phyloP scores from a whole-genome alignment of 495 filamentous ascomycete genomes.

The Entonaema liquescens region DNA sequence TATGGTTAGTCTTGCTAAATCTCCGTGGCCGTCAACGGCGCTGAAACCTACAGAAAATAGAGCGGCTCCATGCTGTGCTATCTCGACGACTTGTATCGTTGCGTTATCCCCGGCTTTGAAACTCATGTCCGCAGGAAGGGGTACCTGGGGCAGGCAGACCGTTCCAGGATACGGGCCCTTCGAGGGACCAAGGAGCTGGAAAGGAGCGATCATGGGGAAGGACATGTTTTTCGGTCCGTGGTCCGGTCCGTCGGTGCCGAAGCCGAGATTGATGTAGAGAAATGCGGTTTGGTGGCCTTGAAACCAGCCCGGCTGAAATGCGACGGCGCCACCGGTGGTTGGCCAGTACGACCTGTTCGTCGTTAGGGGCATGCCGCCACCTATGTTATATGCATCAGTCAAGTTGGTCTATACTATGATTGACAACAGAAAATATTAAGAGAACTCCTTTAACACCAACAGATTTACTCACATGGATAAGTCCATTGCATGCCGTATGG shows the following conservation, averaged over 20 bases:
- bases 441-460: not conserved
- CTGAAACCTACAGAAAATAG: slow-evolving; percentile 81
- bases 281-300: slow-evolving; percentile 84
- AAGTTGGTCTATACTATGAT: not conserved
- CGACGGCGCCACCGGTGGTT: slow-evolving; percentile 81
- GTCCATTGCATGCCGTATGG: slow-evolving; percentile 98
- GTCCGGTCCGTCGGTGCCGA: slow-evolving; percentile 71
- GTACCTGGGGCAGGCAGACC: slow-evolving; percentile 89
- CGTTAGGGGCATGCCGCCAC: slow-evolving; percentile 82
- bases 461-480: slow-evolving; percentile 84
- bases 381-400: slow-evolving; percentile 55
- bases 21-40: not conserved
- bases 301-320: slow-evolving; percentile 95
- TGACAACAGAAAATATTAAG: not conserved
- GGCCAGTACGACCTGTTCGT: slow-evolving; percentile 94
- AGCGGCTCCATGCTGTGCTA: slow-evolving; percentile 86
- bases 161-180: slow-evolving; percentile 85
- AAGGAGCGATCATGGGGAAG: slow-evolving; percentile 79
- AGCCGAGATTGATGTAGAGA: slow-evolving; percentile 93
- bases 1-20: slow-evolving; percentile 23
- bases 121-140: slow-evolving; percentile 76
- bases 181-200: slow-evolving; percentile 84
- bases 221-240: slow-evolving; percentile 84
- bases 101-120: slow-evolving; percentile 86
- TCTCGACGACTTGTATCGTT: slow-evolving; percentile 93